Base-by-base conservation (phyloP, 257 asterid species). In the Rauvolfia tetraphylla region DNA sequence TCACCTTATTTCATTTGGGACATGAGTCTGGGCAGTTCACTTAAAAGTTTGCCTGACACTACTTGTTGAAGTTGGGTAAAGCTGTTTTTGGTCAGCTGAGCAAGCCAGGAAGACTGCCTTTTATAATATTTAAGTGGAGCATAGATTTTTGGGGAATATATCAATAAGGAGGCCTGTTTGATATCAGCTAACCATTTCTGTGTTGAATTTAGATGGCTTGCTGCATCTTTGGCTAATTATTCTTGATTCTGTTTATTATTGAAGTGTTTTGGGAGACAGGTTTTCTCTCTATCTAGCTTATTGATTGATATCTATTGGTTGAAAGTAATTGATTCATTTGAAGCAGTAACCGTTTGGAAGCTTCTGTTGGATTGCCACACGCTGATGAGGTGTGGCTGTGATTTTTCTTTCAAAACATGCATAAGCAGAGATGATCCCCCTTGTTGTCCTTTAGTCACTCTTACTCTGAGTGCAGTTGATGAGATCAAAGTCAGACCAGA, bases 341-440 rank as follows among this genome's bases (percentile, higher is more conserved):
- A 59, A 85, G 84, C 80, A 65, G 73, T 78, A 42, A 46, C 58
- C 78, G 74, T 62, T 31, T 74, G 74, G 82, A 78, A 78, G 83
- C 70, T 51, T 34, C 42, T 59, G 25, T 33, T 78, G 58, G 36
- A 59, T 66, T 38, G 53, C 25, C 23, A 33, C n/a, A 14, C 20
- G 74, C 61, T 46, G 66, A 48, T 70, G 58, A 42, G 42, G 75
- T 58, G 44, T 34, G 68, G 58, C 34, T 54, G 53, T 42, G 42
- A 67, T 54, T 68, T 42, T 53, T 61, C n/a, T 17, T 27, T 18
- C 59, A 58, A 41, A 33, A 42, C 74, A 15, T 53, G 36, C 33
- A 48, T 73, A 71, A 68, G 72, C 29, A 36, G 49, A 56, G 42
- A 20, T 59, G 68, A 71, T 78, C 22, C 36, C 49, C 62, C 8